Evolutionary conservation across 2,329 filamentous ascomycete species (phyloP).

Genomic region (Fusarium penzigii): DNA sequence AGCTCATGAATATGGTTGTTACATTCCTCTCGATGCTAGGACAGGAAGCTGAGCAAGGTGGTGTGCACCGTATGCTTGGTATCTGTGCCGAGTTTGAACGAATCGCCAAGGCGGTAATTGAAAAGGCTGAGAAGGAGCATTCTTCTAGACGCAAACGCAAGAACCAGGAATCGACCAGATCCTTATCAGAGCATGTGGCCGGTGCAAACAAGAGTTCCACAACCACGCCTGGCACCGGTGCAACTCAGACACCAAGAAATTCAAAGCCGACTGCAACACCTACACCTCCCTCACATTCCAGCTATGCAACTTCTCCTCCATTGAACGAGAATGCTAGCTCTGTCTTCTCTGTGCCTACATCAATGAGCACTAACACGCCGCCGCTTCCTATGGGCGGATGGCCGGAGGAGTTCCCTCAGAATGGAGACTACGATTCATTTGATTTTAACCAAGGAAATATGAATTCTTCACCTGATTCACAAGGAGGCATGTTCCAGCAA

Average conservation of each 20-base stretch:
- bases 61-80: slow-evolving; percentile 89
- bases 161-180: slow-evolving; percentile 51
- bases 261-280: slow-evolving; percentile 8
- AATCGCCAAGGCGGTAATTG: slow-evolving; percentile 86
- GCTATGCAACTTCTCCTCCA: slow-evolving; percentile 29
- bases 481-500: slow-evolving; percentile 64
- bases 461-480: slow-evolving; percentile 36
- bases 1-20: slow-evolving; percentile 90
- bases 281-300: slow-evolving; percentile 4
- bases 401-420: slow-evolving; percentile 47
- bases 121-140: slow-evolving; percentile 86
- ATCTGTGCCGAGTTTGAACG: slow-evolving; percentile 96
- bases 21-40: slow-evolving; percentile 87
- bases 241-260: slow-evolving; percentile 16
- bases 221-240: slow-evolving; percentile 1
- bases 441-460: slow-evolving; percentile 42
- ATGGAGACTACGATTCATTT: slow-evolving; percentile 45
- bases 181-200: slow-evolving; percentile 8
- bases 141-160: slow-evolving; percentile 83
- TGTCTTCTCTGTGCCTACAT: slow-evolving; percentile 25
- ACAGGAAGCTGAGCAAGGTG: slow-evolving; percentile 86
- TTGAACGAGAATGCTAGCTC: slow-evolving; percentile 24
- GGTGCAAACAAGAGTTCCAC: slow-evolving; percentile 3
- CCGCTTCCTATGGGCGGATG: slow-evolving; percentile 49
- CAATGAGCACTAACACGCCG: slow-evolving; percentile 40